These are phyloP conservation scores for Tuber magnatum DNA, from an alignment of 495 filamentous ascomycete genomes.

Conservation along the genomic window DNA sequence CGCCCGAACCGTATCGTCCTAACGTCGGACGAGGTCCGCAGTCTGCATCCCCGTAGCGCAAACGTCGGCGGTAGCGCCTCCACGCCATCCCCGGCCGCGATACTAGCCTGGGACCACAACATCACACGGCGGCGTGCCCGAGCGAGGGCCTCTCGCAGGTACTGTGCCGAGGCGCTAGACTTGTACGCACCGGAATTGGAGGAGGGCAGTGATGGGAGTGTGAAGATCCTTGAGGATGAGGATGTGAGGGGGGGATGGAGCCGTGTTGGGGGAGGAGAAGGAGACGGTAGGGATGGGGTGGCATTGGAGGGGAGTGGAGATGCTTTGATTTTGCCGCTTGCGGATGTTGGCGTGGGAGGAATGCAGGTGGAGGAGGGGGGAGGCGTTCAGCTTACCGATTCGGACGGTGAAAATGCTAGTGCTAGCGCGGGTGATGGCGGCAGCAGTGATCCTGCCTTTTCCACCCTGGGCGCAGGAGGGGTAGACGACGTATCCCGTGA, in stretches of 20 bases:
- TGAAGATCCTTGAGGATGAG: background rate
- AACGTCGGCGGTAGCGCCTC: background rate
- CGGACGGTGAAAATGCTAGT: background rate
- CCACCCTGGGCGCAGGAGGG: background rate
- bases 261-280: background rate
- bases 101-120: constrained; percentile 20
- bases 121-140: constrained; percentile 11
- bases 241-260: background rate
- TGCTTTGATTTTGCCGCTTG: background rate
- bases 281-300: background rate
- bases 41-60: background rate
- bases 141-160: background rate
- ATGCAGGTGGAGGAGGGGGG: background rate
- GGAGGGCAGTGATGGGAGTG: background rate
- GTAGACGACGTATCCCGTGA: background rate
- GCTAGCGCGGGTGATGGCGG: background rate
- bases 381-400: background rate
- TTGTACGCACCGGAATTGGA: background rate
- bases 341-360: background rate
- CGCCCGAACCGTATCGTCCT: constrained; percentile 32
- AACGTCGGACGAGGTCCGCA: constrained; percentile 29
- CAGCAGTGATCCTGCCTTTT: background rate
- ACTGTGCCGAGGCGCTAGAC: background rate
- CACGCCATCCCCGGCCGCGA: constrained; percentile 1
- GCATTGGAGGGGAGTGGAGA: background rate